Base-by-base conservation (phyloP, 805 yeast species). In the Naumovozyma castellii region DNA sequence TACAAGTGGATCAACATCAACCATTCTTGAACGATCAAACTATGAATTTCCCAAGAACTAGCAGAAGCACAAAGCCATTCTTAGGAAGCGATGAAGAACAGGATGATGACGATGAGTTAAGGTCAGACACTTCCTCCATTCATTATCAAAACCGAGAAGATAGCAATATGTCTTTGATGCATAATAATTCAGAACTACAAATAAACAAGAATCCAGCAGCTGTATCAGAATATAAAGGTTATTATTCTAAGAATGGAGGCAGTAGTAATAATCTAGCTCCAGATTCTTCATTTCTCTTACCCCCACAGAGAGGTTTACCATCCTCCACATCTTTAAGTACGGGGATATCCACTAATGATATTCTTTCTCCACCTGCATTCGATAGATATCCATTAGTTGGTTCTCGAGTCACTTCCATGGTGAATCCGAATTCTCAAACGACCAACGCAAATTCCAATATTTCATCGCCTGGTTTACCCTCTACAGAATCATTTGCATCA, bases 381-480 rank as follows among this genome's bases (percentile, higher is more conserved):
- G 85, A 80, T 57, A 67, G 87, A 48, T 81, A 81, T 50, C 88
- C 90, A 4, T 66, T 78, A 44, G 60, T 67, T 5, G 74, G 76
- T 2, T 74, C 80, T 13, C 66, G 84, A 46, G 75, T 74, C 3
- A 71, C 73, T 3, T 76, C 84, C 3, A 59, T 67, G 59, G 69
- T 76, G 8, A 53, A 50, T 29, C 35, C 43, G 34, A 39, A 39
- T 27, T 27, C 20, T 17, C 13, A 17, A n/a, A 27, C 29, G 18
- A 32, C 28, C 16, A 22, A 16, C 15, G 34, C 43, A 19, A 28
- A 22, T 2, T 65, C 72, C 38, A 32, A 31, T 16, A 34, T 32
- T 19, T 29, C 25, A 8, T 12, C 15, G n/a, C 20, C 15, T 18
- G 36, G 36, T 6, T 44, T 53, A 4, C 42, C 51, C 4, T 51